A percentile compares a stretch with the other conserved stretches of the same genome.
phyloP scores from a whole-genome alignment of 2,329 filamentous ascomycete species.

The Epichloe bromicola region DNA sequence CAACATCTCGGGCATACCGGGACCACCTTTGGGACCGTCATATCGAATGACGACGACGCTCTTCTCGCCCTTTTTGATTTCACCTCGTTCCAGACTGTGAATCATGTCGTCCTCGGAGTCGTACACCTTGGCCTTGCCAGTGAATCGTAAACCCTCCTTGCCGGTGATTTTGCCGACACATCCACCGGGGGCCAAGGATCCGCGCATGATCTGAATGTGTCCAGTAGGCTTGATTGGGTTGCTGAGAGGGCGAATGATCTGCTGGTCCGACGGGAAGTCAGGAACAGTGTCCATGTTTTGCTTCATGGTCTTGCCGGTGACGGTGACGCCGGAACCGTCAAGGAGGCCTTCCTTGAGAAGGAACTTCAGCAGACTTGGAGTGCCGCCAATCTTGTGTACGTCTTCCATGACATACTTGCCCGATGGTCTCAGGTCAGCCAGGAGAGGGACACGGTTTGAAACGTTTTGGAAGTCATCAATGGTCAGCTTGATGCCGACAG shows the following conservation, averaged over 20 bases:
- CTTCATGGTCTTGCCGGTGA: conserved; percentile 80
- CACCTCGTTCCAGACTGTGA: conserved; percentile 58
- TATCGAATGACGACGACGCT: conserved; percentile 86
- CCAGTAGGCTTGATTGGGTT: conserved; percentile 81
- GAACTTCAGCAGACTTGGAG: conserved; percentile 76
- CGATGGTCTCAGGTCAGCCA: conserved; percentile 73
- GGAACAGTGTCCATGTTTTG: conserved; percentile 71
- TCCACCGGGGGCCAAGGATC: conserved; percentile 73
- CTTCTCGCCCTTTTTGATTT: conserved; percentile 76
- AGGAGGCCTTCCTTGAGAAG: conserved; percentile 73
- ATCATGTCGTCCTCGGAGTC: conserved; percentile 76
- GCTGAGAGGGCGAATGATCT: conserved; percentile 66
- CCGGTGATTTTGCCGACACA: conserved; percentile 90
- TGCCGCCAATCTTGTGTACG: conserved; percentile 74
- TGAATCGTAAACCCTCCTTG: conserved; percentile 78
- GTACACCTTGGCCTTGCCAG: conserved; percentile 69
- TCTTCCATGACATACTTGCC: conserved; percentile 82
- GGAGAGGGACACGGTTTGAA: conserved; percentile 64
- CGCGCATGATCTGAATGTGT: conserved; percentile 78
- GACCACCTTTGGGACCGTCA: conserved; percentile 85
- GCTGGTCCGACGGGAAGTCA: conserved; percentile 61
- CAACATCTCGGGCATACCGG: conserved; percentile 90
- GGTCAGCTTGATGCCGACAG: conserved; percentile 67
- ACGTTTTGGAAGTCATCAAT: conserved; percentile 80
- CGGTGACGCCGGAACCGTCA: conserved; percentile 66